Evolutionary conservation across 2,329 filamentous ascomycete species (phyloP).

Genomic region (Talaromyces sp.): DNA sequence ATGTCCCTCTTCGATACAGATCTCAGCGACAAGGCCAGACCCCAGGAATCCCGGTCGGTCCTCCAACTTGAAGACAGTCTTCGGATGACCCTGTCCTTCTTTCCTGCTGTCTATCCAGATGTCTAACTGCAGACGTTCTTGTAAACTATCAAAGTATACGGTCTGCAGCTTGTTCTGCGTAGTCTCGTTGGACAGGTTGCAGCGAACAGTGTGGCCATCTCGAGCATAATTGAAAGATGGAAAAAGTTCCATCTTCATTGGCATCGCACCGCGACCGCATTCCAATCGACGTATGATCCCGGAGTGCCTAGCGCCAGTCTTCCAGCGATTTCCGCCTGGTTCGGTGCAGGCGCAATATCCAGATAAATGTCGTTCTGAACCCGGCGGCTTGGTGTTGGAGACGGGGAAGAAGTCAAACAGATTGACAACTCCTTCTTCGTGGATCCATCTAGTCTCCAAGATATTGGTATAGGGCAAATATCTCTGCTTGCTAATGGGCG

Average conservation of each 20-base stretch:
- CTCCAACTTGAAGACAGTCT: conserved; percentile 53
- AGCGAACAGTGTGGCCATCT: conserved; percentile 49
- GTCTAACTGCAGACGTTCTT: conserved; percentile 61
- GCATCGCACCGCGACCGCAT: conserved; percentile 64
- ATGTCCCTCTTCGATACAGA: conserved; percentile 62
- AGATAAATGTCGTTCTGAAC: conserved; percentile 23
- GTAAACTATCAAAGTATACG: conserved; percentile 58
- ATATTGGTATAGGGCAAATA: conserved; percentile 73
- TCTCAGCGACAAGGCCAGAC: conserved; percentile 58
- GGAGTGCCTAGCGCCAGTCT: conserved; percentile 36
- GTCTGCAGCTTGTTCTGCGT: conserved; percentile 49
- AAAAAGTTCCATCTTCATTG: conserved; percentile 65
- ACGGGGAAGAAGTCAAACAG: conserved; percentile 73
- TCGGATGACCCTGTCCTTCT: conserved; percentile 42
- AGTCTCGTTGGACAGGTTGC: conserved; percentile 31
- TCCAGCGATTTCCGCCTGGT: conserved; percentile 47
- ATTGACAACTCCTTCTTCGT: conserved; percentile 69
- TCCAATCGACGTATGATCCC: conserved; percentile 65
- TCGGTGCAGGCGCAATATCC: conserved; percentile 33
- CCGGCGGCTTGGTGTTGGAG: conserved; percentile 54
- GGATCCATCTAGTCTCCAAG: conserved; percentile 71
- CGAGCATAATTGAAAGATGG: conserved; percentile 68
- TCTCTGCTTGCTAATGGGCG: conserved; percentile 65
- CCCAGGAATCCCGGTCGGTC: conserved; percentile 51
- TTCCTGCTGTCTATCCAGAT: conserved; percentile 62